Evolutionary conservation across 345 rosid genomes (phyloP).

Genomic region (Leavenworthia alabamica): DNA sequence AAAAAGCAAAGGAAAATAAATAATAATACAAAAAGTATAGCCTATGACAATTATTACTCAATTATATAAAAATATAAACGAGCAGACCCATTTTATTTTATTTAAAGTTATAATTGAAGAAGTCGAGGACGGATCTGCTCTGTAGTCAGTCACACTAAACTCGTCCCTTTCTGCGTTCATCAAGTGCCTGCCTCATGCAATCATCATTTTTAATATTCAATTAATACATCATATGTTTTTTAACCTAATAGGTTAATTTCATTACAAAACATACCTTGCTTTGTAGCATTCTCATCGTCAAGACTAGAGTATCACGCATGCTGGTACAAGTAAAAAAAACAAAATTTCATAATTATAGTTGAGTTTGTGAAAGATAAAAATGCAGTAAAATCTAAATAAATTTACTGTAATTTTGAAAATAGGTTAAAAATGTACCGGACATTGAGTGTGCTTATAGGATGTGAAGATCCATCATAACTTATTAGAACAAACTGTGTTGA

Average conservation of each 20-base stretch:
- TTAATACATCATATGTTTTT: too few species aligned
- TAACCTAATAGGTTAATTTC: not conserved
- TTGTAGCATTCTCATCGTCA: constrained; percentile 68
- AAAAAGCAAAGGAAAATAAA: not conserved
- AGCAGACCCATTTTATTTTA: not conserved
- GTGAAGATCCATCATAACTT: constrained; percentile 66
- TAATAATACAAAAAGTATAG: constrained; percentile 2
- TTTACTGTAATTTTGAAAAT: not conserved
- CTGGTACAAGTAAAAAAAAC: constrained; percentile 32
- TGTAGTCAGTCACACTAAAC: constrained; percentile 14
- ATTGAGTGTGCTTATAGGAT: constrained; percentile 53
- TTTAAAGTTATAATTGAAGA: not conserved
- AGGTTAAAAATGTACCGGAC: constrained; percentile 43
- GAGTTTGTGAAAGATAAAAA: not conserved
- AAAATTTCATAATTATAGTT: not conserved
- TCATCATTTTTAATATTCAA: not conserved
- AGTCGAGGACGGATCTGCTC: constrained; percentile 30
- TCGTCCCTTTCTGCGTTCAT: constrained; percentile 66
- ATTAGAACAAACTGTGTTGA: constrained; percentile 76
- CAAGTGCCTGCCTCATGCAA: constrained; percentile 53
- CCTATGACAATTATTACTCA: constrained; percentile 11
- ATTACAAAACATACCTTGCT: constrained; percentile 48
- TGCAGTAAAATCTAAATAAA: not conserved
- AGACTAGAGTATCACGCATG: constrained; percentile 64
- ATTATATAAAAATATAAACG: constrained; percentile 6